Evolutionary conservation across 495 filamentous ascomycete species (phyloP), one percentile per base, ranked within the genome.

Genomic region (Choiromyces venosus): DNA sequence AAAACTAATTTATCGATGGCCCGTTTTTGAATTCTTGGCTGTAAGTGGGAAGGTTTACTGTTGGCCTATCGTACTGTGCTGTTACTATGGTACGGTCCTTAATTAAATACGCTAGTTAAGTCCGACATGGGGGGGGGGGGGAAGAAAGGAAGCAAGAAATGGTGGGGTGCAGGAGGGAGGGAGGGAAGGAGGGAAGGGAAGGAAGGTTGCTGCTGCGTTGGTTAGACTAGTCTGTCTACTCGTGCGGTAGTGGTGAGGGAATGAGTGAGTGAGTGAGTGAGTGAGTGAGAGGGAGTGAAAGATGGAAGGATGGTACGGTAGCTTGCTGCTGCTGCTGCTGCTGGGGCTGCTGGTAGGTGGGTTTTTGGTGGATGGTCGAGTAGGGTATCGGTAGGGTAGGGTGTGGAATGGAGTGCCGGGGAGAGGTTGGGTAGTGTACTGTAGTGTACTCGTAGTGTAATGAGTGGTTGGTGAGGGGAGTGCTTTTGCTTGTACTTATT

Each of bases 301-400:
- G 46, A 29, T 56, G n/a, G 46, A 56, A 2, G 46, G 39, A 52
- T 4, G 2, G 21, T 10, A n/a, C 46, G 46, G 46, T 29, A 56
- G 46, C 46, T 56, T 56, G 46, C 46, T 56, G 21, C n/a, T 56
- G 21, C 44, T 44, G 42, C 5, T 16, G 42, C 42, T 52, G 8
- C n/a, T n/a, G n/a, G n/a, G n/a, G 39, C n/a, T 56, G 46, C 46
- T 56, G 46, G n/a, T 56, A 56, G 46, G 46, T n/a, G 46, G 46
- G 46, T 29, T 56, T 56, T 29, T n/a, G 44, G 44, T n/a, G 44
- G 44, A n/a, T n/a, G 44, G 10, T n/a, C 21, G 46, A 14, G n/a
- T 25, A n/a, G n/a, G n/a, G n/a, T n/a, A n/a, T n/a, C n/a, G n/a
- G n/a, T n/a, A n/a, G n/a, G n/a, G n/a, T n/a, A n/a, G n/a, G n/a